Evolutionary conservation across 306 rosid genomes (phyloP).

Genomic region (Fragaria nilgerrensis): DNA sequence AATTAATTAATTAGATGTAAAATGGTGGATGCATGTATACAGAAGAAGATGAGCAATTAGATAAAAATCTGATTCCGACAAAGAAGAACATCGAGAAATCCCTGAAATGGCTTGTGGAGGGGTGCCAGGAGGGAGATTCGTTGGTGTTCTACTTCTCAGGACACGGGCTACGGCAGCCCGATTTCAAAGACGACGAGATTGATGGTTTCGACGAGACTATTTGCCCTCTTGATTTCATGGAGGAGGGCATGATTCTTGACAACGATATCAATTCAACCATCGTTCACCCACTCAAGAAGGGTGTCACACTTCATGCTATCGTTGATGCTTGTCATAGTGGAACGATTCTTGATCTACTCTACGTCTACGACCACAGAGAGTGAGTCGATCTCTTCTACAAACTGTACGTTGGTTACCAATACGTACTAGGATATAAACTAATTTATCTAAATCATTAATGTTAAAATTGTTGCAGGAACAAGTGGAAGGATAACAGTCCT

Average conservation of each 20-base stretch:
- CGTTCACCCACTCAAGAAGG: slow-evolving; percentile 67
- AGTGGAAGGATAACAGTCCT: slow-evolving; percentile 56
- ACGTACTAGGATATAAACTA: not conserved
- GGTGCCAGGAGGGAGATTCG: slow-evolving; percentile 50
- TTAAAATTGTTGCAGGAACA: slow-evolving; percentile 19
- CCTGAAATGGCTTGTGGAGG: slow-evolving; percentile 80
- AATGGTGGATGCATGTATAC: slow-evolving; percentile 1
- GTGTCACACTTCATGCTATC: slow-evolving; percentile 71
- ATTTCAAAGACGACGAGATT: slow-evolving; percentile 55
- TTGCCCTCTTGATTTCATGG: slow-evolving; percentile 62
- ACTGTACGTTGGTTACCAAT: not conserved
- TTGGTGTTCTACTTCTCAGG: slow-evolving; percentile 91
- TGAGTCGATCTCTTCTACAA: slow-evolving; percentile 9
- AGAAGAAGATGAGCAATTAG: slow-evolving; percentile 37
- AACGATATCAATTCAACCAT: slow-evolving; percentile 56
- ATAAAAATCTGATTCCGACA: slow-evolving; percentile 40
- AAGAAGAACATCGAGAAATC: slow-evolving; percentile 59
- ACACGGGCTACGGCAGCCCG: slow-evolving; percentile 69
- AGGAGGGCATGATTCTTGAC: slow-evolving; percentile 63
- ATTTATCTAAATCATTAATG: not conserved
- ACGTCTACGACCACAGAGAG: slow-evolving; percentile 41
- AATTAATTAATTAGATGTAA: too few relatives aligned
- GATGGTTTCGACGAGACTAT: slow-evolving; percentile 74
- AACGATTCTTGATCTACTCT: slow-evolving; percentile 67
- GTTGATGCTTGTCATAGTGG: slow-evolving; percentile 91